Conservation (phyloP, 768 basidiomycete species). For the Auricularia sp. region DNA sequence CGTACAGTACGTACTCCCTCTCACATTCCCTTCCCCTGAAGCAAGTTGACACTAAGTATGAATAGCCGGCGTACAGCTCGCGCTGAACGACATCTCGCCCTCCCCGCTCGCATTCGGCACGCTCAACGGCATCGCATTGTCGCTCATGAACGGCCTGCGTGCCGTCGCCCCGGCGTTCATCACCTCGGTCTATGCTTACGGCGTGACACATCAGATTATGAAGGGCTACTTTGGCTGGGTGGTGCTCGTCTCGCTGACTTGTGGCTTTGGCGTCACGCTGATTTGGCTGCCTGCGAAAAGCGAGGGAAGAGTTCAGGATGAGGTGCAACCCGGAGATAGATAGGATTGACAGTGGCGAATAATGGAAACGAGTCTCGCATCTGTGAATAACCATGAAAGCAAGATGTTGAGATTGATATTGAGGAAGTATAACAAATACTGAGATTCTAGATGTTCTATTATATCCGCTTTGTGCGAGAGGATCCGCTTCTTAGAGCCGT, state of each 20-base stretch:
- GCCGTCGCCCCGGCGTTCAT: neutral
- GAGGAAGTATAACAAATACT: no score
- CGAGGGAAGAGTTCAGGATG: neutral
- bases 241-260: neutral
- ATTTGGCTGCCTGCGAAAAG: neutral
- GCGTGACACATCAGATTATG: neutral
- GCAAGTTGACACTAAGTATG: neutral
- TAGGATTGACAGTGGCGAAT: no score
- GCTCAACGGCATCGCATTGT: slow-evolving; percentile 5
- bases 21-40: neutral
- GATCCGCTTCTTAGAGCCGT: no score
- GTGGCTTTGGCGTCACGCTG: neutral
- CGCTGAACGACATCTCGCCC: slow-evolving; percentile 6
- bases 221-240: neutral
- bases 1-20: neutral
- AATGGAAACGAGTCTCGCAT: no score
- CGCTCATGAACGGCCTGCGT: slow-evolving; percentile 1
- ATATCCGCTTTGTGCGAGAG: no score
- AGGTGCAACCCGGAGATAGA: no score
- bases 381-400: no score
- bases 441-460: no score
- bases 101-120: slow-evolving; percentile 3
- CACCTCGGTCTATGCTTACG: neutral
- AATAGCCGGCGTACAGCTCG: slow-evolving; percentile 4
- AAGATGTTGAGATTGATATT: no score